Base-by-base conservation (phyloP, 345 rosid genomes). In the Sisymbrium irio region DNA sequence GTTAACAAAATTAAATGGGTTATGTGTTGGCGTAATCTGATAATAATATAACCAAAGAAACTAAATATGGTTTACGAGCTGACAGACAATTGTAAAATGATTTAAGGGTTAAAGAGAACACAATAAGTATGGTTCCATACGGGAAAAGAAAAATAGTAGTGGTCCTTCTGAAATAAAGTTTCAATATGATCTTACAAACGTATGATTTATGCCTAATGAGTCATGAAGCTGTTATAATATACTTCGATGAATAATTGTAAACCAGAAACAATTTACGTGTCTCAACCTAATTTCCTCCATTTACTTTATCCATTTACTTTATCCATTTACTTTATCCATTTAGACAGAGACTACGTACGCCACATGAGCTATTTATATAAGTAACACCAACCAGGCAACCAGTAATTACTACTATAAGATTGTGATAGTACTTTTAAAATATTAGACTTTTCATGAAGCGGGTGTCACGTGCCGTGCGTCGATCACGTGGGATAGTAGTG, bases 401-500 rank as follows among this genome's bases (percentile, higher is more conserved):
- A 30, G 37, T 15, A 30, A 15, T n/a, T n/a, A n/a, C n/a, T n/a
- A n/a, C n/a, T 19, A 15, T 17, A 13, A 20, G 32, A 33, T 19
- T 57, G 42, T 17, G 41, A 1, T 3, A 54, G 28, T 68, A 51
- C 37, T 39, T 47, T 9, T 18, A 12, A 47, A 68, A 28, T 49
- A 13, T 7, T 57, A 22, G 1, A 22, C 1, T 22, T 22, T 22
- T 22, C 25, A 22, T 22, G 25, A 22, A 22, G 25, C 25, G 25
- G 25, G 25, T 22, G 25, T 22, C 79, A 75, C 69, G 69, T 75
- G 79, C 63, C 69, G 69, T 75, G 79, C 63, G 20, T 62, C 22
- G 41, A 62, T 76, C 79, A 76, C 74, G 79, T 62, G 78, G 5
- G 22, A 20, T n/a, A 60, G 41, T n/a, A 67, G 40, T 42, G 74